Conservation (phyloP, 192 early-diverging fungal genomes). For the Chytriomyces sp. region DNA sequence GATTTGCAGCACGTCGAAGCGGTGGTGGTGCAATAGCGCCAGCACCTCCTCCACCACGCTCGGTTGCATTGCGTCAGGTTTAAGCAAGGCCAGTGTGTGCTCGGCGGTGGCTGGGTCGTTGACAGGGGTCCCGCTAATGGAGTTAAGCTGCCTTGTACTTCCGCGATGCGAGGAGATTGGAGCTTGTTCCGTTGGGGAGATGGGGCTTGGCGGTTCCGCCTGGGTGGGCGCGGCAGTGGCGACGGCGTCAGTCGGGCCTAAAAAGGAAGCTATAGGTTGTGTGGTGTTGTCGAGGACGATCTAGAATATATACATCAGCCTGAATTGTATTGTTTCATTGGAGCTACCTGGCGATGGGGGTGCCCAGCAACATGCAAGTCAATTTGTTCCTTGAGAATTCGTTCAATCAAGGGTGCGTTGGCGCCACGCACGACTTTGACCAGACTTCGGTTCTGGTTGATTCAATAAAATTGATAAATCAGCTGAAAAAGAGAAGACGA, state of each 20-base stretch:
- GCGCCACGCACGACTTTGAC: slow-evolving; percentile 48
- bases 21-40: slow-evolving; percentile 41
- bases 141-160: neutral
- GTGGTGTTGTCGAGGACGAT: slow-evolving; percentile 6
- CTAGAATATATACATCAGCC: slow-evolving; percentile 4
- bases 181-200: neutral
- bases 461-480: neutral
- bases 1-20: slow-evolving; percentile 49
- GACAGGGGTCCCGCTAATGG: neutral
- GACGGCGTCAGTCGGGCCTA: neutral
- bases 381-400: slow-evolving; percentile 55
- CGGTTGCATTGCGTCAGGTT: slow-evolving; percentile 64
- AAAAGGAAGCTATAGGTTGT: slow-evolving; percentile 10
- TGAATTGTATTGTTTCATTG: neutral
- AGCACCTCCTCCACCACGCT: slow-evolving; percentile 48
- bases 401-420: slow-evolving; percentile 60
- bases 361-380: slow-evolving; percentile 43
- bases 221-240: neutral
- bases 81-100: slow-evolving; percentile 59
- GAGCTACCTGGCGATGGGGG: slow-evolving; percentile 41
- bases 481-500: slow-evolving; percentile 19
- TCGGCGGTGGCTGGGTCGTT: slow-evolving; percentile 30
- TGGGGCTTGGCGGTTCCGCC: neutral
- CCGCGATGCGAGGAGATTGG: neutral
- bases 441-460: slow-evolving; percentile 50